A percentile compares a stretch with the other conserved stretches of the same genome.
These are phyloP conservation scores for Emydomyces testavorans DNA, from an alignment of 2,329 filamentous ascomycete genomes.

Conservation along the genomic window DNA sequence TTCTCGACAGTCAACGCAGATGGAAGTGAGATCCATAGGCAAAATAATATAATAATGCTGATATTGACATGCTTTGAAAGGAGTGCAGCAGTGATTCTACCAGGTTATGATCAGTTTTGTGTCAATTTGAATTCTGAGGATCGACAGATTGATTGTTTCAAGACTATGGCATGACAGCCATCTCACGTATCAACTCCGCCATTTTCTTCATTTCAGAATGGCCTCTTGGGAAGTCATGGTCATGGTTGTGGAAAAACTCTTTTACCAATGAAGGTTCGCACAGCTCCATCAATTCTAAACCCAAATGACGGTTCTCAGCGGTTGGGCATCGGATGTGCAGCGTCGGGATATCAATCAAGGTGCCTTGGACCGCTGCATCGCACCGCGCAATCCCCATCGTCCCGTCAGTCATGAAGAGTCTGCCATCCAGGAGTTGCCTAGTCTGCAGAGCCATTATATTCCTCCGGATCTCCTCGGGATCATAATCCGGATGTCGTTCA, in stretches of 20 bases:
- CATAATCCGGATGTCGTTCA: slow-evolving; percentile 14
- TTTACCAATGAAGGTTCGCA: slow-evolving; percentile 14
- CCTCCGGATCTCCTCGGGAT: slow-evolving; percentile 13
- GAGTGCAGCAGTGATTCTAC: too few relatives aligned
- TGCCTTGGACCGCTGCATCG: slow-evolving; percentile 8
- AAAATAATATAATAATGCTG: too few relatives aligned
- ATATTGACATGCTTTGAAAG: too few relatives aligned
- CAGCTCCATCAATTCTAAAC: slow-evolving; percentile 14
- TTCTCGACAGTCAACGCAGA: too few relatives aligned
- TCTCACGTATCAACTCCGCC: slow-evolving; percentile 14
- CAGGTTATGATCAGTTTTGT: too few relatives aligned
- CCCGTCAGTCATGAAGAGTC: slow-evolving; percentile 14
- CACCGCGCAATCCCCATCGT: slow-evolving; percentile 11
- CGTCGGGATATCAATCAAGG: slow-evolving; percentile 17
- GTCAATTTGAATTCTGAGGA: background rate
- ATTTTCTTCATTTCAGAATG: slow-evolving; percentile 17
- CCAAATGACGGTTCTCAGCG: slow-evolving; percentile 12
- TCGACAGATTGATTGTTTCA: background rate
- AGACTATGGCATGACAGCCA: slow-evolving; percentile 13
- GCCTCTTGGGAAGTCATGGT: slow-evolving; percentile 18
- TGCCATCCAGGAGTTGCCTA: slow-evolving; percentile 11
- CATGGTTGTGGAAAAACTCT: slow-evolving; percentile 16
- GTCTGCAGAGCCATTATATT: slow-evolving; percentile 14
- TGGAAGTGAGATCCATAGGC: too few relatives aligned
- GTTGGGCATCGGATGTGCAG: slow-evolving; percentile 15